These are phyloP conservation scores for Benincasa hispida DNA, from an alignment of 306 rosid genomes.

Conservation along the genomic window DNA sequence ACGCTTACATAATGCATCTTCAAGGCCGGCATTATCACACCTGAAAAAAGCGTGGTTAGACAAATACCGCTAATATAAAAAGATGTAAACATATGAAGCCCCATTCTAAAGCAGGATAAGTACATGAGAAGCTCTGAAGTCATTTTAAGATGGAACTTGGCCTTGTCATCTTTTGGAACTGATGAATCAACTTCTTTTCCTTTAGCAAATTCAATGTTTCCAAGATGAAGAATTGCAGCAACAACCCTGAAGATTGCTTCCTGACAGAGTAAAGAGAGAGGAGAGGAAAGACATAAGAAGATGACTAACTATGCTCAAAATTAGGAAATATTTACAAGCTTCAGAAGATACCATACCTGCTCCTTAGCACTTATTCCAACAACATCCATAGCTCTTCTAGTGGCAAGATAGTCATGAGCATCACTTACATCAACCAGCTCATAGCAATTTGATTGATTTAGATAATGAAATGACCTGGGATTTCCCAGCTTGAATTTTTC, in stretches of 20 bases:
- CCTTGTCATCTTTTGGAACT: constrained; percentile 73
- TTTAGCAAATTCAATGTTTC: constrained; percentile 67
- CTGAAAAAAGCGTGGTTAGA: constrained; percentile 30
- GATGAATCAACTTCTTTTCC: constrained; percentile 91
- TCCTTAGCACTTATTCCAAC: constrained; percentile 88
- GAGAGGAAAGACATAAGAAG: constrained; percentile 16
- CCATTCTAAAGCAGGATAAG: background rate
- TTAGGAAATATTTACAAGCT: constrained; percentile 10
- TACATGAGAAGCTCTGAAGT: constrained; percentile 96
- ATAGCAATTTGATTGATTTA: constrained; percentile 84
- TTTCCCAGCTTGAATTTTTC: constrained; percentile 85
- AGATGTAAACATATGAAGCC: constrained; percentile 8
- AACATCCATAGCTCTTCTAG: constrained; percentile 97
- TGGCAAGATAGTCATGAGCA: constrained; percentile 91
- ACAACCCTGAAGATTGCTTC: constrained; percentile 97
- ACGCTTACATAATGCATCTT: constrained; percentile 96
- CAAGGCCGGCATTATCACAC: constrained; percentile 60
- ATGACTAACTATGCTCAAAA: constrained; percentile 7
- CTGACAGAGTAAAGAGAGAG: constrained; percentile 30
- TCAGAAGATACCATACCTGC: constrained; percentile 51
- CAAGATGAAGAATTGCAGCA: constrained; percentile 89
- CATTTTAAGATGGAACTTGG: constrained; percentile 79
- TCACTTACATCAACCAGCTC: constrained; percentile 79
- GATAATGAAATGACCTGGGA: constrained; percentile 89
- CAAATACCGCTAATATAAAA: constrained; percentile 12